Evolutionary conservation across 352 stramenopile genomes (phyloP).

Genomic region (Aphanomyces invadans): DNA sequence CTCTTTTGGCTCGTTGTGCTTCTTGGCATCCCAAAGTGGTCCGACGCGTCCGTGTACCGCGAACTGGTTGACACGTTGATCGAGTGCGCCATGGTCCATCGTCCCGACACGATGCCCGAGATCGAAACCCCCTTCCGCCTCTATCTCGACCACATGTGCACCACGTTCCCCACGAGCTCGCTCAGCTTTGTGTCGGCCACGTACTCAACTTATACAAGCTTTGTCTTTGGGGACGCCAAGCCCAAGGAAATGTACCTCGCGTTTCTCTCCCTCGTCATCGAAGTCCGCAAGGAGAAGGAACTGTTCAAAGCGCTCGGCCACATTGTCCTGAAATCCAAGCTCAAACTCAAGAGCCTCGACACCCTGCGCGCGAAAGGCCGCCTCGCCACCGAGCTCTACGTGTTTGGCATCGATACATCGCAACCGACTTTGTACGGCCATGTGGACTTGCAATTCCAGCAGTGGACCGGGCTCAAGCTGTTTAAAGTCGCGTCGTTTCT

Average conservation of each 20-base stretch:
- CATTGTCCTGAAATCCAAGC: slow-evolving; percentile 14
- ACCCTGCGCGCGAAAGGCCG: slow-evolving; percentile 22
- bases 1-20: slow-evolving; percentile 18
- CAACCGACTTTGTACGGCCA: slow-evolving; percentile 18
- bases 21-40: slow-evolving; percentile 14
- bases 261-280: slow-evolving; percentile 17
- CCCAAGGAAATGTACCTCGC: slow-evolving; percentile 6
- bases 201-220: not conserved
- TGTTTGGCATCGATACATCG: slow-evolving; percentile 22
- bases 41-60: slow-evolving; percentile 1
- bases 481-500: slow-evolving; percentile 16
- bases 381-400: slow-evolving; percentile 22
- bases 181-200: slow-evolving; percentile 18
- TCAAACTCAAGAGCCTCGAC: slow-evolving; percentile 21
- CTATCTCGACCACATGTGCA: slow-evolving; percentile 16
- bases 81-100: not conserved
- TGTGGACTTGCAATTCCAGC: slow-evolving; percentile 11
- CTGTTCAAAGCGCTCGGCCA: slow-evolving; percentile 23
- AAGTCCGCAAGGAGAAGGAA: slow-evolving; percentile 24
- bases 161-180: not conserved
- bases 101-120: not conserved
- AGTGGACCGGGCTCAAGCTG: slow-evolving; percentile 2
- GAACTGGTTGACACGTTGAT: slow-evolving; percentile 15
- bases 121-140: slow-evolving; percentile 18
- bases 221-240: not conserved